These are phyloP conservation scores for Tylopilus sp. DNA, from an alignment of 768 basidiomycete species.

Conservation along the genomic window DNA sequence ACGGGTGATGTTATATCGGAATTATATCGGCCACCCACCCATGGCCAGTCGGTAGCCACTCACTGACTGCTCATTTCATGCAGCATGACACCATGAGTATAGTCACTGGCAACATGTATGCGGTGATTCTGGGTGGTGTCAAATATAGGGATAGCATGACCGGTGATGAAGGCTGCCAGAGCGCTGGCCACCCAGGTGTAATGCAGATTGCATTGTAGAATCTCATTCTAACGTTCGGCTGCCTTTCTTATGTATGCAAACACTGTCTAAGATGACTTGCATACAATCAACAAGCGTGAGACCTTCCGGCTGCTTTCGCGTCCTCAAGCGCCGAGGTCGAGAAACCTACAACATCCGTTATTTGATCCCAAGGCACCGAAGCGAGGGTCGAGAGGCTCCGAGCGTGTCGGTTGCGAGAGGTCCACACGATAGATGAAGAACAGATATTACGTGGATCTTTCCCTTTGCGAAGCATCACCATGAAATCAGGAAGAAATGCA, in stretches of 20 bases:
- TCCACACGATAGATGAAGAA: conserved; percentile 26
- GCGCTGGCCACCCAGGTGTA: no score
- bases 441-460: conserved; percentile 23
- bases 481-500: conserved; percentile 19
- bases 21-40: neutral
- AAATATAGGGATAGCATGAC: no score
- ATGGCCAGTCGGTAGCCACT: neutral
- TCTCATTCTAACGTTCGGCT: no score
- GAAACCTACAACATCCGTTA: conserved; percentile 14
- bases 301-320: conserved; percentile 21
- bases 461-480: conserved; percentile 33
- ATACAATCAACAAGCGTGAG: conserved; percentile 28
- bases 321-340: conserved; percentile 25
- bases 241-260: no score
- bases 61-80: neutral
- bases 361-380: conserved; percentile 24
- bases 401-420: conserved; percentile 26
- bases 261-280: conserved; percentile 25
- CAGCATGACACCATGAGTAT: neutral
- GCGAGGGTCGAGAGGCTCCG: conserved; percentile 24
- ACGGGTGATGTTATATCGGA: neutral
- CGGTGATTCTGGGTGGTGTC: no score
- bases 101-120: no score
- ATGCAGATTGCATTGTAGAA: no score
- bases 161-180: no score